Percentiles rank a stretch among this genome's conserved stretches.
Evolutionary conservation across 2,329 filamentous ascomycete species (phyloP).

Genomic region (Aspergillus hiratsukae): DNA sequence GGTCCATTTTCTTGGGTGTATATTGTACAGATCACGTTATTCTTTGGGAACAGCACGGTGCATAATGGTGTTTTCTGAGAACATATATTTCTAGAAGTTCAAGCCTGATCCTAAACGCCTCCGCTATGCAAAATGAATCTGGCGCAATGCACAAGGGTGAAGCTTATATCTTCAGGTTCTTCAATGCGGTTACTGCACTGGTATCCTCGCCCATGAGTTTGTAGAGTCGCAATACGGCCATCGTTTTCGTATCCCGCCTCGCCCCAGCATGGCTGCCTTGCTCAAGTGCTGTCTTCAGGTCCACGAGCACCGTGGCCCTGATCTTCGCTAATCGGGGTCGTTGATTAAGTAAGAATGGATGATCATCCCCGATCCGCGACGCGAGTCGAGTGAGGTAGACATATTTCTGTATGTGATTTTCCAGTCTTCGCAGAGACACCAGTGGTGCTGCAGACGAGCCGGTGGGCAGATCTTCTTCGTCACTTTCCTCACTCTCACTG

Average conservation of each 20-base stretch:
- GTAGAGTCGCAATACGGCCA: conserved; percentile 58
- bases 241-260: conserved; percentile 38
- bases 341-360: conserved; percentile 61
- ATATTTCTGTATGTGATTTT: conserved; percentile 56
- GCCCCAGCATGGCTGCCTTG: conserved; percentile 45
- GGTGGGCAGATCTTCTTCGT: conserved; percentile 39
- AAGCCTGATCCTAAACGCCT: conserved; percentile 36
- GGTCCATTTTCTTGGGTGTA: conserved; percentile 25
- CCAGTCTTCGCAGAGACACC: conserved; percentile 44
- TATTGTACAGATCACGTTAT: conserved; percentile 36
- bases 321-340: conserved; percentile 53
- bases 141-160: background rate
- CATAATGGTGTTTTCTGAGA: conserved; percentile 38
- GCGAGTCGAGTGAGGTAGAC: conserved; percentile 51
- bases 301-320: conserved; percentile 59
- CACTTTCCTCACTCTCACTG: conserved; percentile 31
- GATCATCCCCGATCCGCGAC: conserved; percentile 49
- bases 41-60: conserved; percentile 39
- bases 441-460: conserved; percentile 30
- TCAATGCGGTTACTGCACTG: conserved; percentile 57
- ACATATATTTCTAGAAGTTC: conserved; percentile 15
- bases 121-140: conserved; percentile 36
- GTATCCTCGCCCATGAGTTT: conserved; percentile 56
- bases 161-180: conserved; percentile 35
- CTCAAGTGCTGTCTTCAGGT: conserved; percentile 60